Conservation (phyloP, 345 rosid genomes). For the Hibiscus tridactylites region DNA sequence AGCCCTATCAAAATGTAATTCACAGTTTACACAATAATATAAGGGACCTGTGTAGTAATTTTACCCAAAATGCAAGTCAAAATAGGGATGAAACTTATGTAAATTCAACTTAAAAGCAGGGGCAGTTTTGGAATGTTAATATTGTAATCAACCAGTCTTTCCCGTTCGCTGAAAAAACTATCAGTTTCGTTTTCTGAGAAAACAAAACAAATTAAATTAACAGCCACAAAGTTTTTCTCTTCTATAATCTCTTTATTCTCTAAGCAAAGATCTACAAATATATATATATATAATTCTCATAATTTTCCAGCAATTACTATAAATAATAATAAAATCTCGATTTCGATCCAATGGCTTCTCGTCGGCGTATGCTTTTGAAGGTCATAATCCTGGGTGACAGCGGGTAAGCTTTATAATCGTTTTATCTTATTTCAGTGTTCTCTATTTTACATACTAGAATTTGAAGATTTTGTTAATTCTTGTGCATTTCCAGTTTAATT, state of each 20-base stretch:
- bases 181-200: not conserved
- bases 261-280: not conserved
- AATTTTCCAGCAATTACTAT: not conserved
- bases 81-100: no score
- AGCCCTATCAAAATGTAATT: no score
- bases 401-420: slow-evolving; percentile 33
- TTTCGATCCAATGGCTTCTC: slow-evolving; percentile 49
- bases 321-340: not conserved
- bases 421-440: not conserved
- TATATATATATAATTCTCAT: not conserved
- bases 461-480: not conserved
- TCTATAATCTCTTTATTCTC: not conserved
- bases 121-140: no score
- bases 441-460: not conserved
- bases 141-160: no score
- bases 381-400: slow-evolving; percentile 88
- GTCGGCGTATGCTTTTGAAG: slow-evolving; percentile 72
- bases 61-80: no score
- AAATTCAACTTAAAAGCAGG: no score
- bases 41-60: no score
- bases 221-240: not conserved
- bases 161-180: no score
- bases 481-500: not conserved
- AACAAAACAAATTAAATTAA: not conserved
- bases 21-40: no score